phyloP scores from a whole-genome alignment of 441 rosid genomes.

The Hura crepitans region DNA sequence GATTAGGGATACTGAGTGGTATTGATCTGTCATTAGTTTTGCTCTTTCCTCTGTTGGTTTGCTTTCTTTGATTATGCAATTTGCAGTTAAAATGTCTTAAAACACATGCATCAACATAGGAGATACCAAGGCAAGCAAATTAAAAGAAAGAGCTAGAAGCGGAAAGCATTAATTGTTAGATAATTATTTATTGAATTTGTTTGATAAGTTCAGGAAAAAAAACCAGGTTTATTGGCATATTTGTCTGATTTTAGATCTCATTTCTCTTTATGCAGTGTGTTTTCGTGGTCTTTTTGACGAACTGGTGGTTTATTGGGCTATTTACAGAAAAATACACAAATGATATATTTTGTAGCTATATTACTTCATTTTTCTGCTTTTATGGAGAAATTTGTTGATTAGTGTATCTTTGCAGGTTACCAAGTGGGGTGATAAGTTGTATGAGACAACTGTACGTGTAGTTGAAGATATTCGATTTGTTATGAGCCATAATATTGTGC shows the following conservation, averaged over 20 bases:
- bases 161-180: not conserved
- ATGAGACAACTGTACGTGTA: constrained; percentile 61
- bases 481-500: constrained; percentile 69
- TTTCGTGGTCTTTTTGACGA: not conserved
- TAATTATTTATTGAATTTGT: not conserved
- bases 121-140: not conserved
- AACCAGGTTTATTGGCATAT: not conserved
- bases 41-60: not conserved
- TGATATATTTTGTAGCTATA: not conserved
- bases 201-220: not conserved
- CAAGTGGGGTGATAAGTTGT: constrained; percentile 60
- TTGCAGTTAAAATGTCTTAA: not conserved
- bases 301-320: not conserved
- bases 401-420: constrained; percentile 49
- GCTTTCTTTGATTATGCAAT: not conserved
- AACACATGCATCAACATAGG: not conserved
- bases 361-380: constrained; percentile 13
- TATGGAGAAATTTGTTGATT: constrained; percentile 20
- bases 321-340: not conserved
- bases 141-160: too few species aligned
- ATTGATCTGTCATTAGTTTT: not conserved
- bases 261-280: not conserved
- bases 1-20: not conserved
- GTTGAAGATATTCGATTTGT: constrained; percentile 82
- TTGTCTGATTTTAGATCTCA: not conserved